Conservation (phyloP, 2,329 filamentous ascomycete genomes). For the Aspergillus sp. region DNA sequence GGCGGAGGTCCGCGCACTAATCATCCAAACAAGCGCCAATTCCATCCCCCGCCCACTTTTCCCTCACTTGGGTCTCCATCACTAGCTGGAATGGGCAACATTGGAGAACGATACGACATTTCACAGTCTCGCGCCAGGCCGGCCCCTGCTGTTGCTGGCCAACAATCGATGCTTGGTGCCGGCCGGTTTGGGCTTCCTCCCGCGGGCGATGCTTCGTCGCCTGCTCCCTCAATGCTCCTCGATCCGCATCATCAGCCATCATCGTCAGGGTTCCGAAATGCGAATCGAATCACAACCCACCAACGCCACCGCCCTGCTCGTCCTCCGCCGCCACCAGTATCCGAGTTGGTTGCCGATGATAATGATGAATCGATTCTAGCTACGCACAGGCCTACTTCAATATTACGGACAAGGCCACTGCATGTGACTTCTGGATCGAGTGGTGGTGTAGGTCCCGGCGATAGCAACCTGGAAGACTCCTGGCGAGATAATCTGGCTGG, state of each 20-base stretch:
- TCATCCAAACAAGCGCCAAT: constrained; percentile 57
- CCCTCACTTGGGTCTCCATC: constrained; percentile 69
- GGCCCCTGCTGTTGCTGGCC: constrained; percentile 26
- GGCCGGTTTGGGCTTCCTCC: constrained; percentile 32
- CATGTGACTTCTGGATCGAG: constrained; percentile 38
- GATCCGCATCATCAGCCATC: constrained; percentile 54
- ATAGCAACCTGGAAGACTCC: constrained; percentile 63
- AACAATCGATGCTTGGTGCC: constrained; percentile 34
- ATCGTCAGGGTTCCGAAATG: constrained; percentile 40
- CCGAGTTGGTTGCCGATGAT: constrained; percentile 37
- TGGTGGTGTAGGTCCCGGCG: constrained; percentile 47
- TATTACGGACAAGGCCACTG: constrained; percentile 18
- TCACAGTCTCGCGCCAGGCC: constrained; percentile 26
- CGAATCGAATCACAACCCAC: constrained; percentile 29
- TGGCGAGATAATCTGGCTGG: constrained; percentile 52
- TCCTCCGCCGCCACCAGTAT: constrained; percentile 27
- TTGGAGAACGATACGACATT: constrained; percentile 43
- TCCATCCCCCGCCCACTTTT: constrained; percentile 76
- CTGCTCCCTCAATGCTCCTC: constrained; percentile 49
- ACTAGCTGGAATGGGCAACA: constrained; percentile 51
- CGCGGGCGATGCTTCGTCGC: constrained; percentile 39
- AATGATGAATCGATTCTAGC: constrained; percentile 31
- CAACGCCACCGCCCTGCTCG: constrained; percentile 39
- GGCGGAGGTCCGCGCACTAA: constrained; percentile 72
- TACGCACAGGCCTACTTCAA: constrained; percentile 21